A percentile compares a stretch with the other conserved stretches of the same genome.
phyloP scores from a whole-genome alignment of 129 eudicot species.

The Artemisia argyi region DNA sequence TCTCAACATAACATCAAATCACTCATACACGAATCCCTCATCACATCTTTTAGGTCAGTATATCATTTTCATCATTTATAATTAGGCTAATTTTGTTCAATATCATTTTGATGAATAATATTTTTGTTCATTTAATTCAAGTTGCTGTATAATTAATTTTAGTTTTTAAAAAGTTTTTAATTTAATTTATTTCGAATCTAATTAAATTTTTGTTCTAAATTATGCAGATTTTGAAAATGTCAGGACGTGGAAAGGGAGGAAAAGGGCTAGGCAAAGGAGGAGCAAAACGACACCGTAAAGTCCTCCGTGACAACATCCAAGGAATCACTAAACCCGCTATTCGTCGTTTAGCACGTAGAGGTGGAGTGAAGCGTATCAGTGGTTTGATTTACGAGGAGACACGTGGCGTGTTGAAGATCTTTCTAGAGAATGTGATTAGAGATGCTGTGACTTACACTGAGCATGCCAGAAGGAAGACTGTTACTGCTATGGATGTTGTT shows the following conservation, averaged over 20 bases:
- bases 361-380: conserved; percentile 33
- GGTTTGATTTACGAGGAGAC: conserved; percentile 36
- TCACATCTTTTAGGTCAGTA: conserved; percentile 2
- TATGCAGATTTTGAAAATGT: conserved; percentile 23
- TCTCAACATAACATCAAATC: background rate
- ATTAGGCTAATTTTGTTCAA: too few relatives aligned
- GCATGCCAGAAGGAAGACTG: conserved; percentile 37
- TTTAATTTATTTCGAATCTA: too few relatives aligned
- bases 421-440: conserved; percentile 34
- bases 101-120: too few relatives aligned
- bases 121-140: too few relatives aligned
- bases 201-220: too few relatives aligned
- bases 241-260: conserved; percentile 55
- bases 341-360: conserved; percentile 31
- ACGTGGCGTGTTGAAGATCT: conserved; percentile 36
- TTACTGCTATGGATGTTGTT: conserved; percentile 40
- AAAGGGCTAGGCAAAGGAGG: conserved; percentile 59
- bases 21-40: too few relatives aligned
- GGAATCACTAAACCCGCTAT: conserved; percentile 38
- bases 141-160: too few relatives aligned
- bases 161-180: too few relatives aligned
- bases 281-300: conserved; percentile 52
- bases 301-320: conserved; percentile 44
- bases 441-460: conserved; percentile 32
- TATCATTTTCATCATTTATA: background rate